Evolutionary conservation across 495 filamentous ascomycete genomes (phyloP).

Genomic region (Lentithecium fluviatile): DNA sequence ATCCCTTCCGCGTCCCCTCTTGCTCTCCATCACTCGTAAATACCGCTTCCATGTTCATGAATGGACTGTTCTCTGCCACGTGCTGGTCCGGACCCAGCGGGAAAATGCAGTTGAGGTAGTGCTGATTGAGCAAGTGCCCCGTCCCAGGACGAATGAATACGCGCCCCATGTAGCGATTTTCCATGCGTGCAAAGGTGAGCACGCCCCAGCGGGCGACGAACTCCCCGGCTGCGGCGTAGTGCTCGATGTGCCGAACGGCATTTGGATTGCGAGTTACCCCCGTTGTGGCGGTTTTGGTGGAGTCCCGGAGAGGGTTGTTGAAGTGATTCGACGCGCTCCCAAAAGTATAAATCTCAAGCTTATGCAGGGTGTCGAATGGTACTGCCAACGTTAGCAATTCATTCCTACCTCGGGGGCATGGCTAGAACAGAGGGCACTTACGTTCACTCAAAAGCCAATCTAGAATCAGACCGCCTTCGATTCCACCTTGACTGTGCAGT

Average conservation of each 20-base stretch:
- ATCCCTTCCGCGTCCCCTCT: slow-evolving; percentile 15
- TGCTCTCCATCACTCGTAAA: slow-evolving; percentile 23
- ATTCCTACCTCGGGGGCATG: too few species aligned
- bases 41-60: slow-evolving; percentile 57
- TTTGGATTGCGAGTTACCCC: slow-evolving; percentile 35
- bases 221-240: slow-evolving; percentile 76
- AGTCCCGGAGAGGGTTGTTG: slow-evolving; percentile 65
- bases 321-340: slow-evolving; percentile 85
- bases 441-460: slow-evolving; percentile 76
- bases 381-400: slow-evolving; percentile 37
- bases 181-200: slow-evolving; percentile 60
- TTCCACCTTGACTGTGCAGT: slow-evolving; percentile 79
- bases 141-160: slow-evolving; percentile 64
- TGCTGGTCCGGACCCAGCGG: slow-evolving; percentile 46
- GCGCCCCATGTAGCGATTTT: slow-evolving; percentile 68
- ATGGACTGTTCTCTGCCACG: slow-evolving; percentile 49
- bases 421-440: not conserved
- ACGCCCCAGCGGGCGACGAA: slow-evolving; percentile 76
- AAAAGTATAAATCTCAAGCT: slow-evolving; percentile 84
- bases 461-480: slow-evolving; percentile 69
- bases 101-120: slow-evolving; percentile 84
- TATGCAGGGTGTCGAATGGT: slow-evolving; percentile 61
- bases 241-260: slow-evolving; percentile 73
- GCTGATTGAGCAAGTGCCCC: slow-evolving; percentile 77
- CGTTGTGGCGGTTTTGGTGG: not conserved